phyloP scores from a whole-genome alignment of 345 rosid genomes.

The Eucalyptus marginata region DNA sequence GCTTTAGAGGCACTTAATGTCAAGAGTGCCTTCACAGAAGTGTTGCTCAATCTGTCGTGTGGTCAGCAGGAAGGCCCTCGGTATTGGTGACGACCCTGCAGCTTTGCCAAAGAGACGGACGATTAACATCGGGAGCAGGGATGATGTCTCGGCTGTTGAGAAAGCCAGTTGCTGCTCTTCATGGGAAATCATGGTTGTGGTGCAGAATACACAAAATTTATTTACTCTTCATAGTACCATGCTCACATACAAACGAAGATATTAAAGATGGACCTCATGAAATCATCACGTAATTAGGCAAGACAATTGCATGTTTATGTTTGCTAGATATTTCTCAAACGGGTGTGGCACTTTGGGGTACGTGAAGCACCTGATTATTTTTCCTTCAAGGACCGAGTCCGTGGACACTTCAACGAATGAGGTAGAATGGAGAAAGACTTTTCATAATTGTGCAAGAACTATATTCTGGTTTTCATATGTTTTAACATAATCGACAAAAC shows the following conservation, averaged over 20 bases:
- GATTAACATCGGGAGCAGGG: constrained; percentile 38
- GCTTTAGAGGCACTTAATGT: constrained; percentile 48
- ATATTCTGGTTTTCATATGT: not conserved
- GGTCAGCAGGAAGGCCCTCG: constrained; percentile 3
- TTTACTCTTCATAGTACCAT: not conserved
- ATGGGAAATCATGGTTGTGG: not conserved
- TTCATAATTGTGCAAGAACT: not conserved
- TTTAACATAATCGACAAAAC: not conserved
- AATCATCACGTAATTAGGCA: not conserved
- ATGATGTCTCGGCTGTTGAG: no score
- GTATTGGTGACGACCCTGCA: constrained; percentile 8
- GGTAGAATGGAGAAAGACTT: not conserved
- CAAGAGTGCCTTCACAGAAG: constrained; percentile 54
- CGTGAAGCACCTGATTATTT: not conserved
- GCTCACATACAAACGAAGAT: not conserved
- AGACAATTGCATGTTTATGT: not conserved
- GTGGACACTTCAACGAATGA: not conserved
- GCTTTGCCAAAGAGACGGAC: constrained; percentile 3
- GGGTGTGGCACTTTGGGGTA: not conserved
- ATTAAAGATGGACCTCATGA: not conserved
- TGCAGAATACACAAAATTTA: not conserved
- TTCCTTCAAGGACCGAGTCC: no score
- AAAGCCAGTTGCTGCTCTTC: constrained; percentile 12
- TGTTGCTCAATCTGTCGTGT: constrained; percentile 59
- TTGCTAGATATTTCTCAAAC: not conserved